Evolutionary conservation across 116 monocot species (phyloP).

Genomic region (Trichopus zeylanicus): DNA sequence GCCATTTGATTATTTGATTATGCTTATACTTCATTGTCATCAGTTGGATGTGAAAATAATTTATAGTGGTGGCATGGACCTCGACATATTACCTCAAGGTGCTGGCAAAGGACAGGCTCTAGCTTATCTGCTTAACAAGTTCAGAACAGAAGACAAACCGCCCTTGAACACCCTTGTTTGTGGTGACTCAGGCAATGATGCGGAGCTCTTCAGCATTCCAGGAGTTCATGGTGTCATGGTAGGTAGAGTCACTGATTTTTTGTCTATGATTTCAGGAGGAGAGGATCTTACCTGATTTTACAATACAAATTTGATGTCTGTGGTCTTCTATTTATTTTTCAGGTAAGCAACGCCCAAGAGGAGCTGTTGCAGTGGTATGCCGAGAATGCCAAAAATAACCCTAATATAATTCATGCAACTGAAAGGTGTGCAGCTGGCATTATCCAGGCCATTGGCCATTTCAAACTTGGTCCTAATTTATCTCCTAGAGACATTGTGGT

Average conservation of each 20-base stretch:
- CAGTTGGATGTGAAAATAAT: conserved; percentile 92
- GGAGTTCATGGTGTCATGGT: conserved; percentile 91
- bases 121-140: conserved; percentile 77
- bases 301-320: too few species aligned
- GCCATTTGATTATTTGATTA: too few species aligned
- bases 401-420: conserved; percentile 68
- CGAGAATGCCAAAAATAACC: conserved; percentile 60
- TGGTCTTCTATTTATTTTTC: conserved; percentile 10
- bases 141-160: conserved; percentile 36
- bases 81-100: conserved; percentile 78
- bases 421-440: conserved; percentile 90
- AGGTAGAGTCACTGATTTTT: conserved; percentile 6
- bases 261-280: background rate
- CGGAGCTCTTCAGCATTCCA: conserved; percentile 75
- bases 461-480: conserved; percentile 61
- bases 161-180: conserved; percentile 82
- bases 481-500: conserved; percentile 60
- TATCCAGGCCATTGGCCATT: conserved; percentile 80
- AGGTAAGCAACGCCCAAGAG: conserved; percentile 93
- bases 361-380: conserved; percentile 80
- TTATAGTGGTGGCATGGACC: conserved; percentile 69
- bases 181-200: conserved; percentile 95
- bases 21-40: conserved; percentile 4
- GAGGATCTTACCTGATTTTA: too few species aligned
- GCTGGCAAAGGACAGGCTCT: conserved; percentile 95